These are phyloP conservation scores for Kwoniella sp. DNA, from an alignment of 768 basidiomycete species.

Conservation along the genomic window DNA sequence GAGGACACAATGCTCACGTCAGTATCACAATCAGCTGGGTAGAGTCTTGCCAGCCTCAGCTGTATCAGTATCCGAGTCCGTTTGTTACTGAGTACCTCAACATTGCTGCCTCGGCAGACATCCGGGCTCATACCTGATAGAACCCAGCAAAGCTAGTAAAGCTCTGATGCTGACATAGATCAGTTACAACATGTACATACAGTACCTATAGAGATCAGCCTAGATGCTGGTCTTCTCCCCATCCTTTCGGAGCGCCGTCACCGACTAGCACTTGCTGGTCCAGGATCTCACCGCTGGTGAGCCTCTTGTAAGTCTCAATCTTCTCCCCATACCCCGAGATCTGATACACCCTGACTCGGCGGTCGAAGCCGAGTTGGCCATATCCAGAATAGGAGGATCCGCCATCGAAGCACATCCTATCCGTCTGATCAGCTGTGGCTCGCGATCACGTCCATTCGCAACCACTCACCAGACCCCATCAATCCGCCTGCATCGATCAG, in stretches of 20 bases:
- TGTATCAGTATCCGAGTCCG: too few relatives aligned
- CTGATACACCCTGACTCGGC: conserved; percentile 83
- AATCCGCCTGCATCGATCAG: conserved; percentile 80
- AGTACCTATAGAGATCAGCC: too few relatives aligned
- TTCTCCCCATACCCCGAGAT: conserved; percentile 87
- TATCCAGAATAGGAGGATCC: conserved; percentile 47
- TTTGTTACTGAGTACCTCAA: too few relatives aligned
- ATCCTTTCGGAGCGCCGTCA: conserved; percentile 24
- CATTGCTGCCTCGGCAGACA: too few relatives aligned
- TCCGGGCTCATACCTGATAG: too few relatives aligned
- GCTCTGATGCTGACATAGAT: too few relatives aligned
- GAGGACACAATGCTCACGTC: too few relatives aligned
- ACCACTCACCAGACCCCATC: conserved; percentile 83
- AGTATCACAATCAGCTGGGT: too few relatives aligned
- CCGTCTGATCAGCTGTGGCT: not conserved
- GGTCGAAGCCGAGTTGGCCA: conserved; percentile 65
- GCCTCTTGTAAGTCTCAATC: conserved; percentile 77
- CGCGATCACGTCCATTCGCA: not conserved
- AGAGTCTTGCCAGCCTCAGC: too few relatives aligned
- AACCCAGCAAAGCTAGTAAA: too few relatives aligned
- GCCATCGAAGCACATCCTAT: conserved; percentile 41
- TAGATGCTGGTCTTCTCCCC: conserved; percentile 27
- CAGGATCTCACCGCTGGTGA: conserved; percentile 40
- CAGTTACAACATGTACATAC: too few relatives aligned
- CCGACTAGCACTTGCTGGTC: conserved; percentile 45